These are phyloP conservation scores for Acanthamoeba healyi DNA, from an alignment of 208 protist genomes.

Conservation along the genomic window DNA sequence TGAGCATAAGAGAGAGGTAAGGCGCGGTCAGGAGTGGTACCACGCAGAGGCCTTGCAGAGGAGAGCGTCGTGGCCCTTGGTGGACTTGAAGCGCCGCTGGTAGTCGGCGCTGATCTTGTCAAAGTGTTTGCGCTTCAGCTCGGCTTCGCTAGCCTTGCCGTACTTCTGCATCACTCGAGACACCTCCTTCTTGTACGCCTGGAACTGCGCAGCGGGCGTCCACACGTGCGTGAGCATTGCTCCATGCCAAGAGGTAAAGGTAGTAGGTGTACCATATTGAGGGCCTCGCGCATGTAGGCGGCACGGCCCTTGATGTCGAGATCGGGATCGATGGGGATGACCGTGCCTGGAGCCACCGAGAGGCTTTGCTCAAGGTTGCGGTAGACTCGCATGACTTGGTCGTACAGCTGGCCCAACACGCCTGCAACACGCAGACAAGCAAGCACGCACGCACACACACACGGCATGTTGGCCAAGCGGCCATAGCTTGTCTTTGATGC, in stretches of 20 bases:
- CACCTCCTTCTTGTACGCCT: not conserved
- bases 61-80: not conserved
- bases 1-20: not conserved
- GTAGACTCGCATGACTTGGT: not conserved
- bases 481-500: no score
- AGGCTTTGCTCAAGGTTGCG: no score
- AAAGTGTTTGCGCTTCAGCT: not conserved
- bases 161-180: not conserved
- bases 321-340: not conserved
- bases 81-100: not conserved
- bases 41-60: not conserved
- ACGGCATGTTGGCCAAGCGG: no score
- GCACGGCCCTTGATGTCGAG: not conserved
- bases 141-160: not conserved
- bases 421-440: not conserved
- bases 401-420: constrained; percentile 23
- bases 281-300: not conserved
- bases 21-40: not conserved
- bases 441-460: no score
- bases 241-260: no score
- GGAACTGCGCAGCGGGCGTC: not conserved
- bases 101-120: not conserved
- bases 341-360: no score
- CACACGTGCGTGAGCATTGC: not conserved
- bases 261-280: not conserved